Conservation (phyloP, 2,329 filamentous ascomycete genomes). For the Sclerotinia glacialis region DNA sequence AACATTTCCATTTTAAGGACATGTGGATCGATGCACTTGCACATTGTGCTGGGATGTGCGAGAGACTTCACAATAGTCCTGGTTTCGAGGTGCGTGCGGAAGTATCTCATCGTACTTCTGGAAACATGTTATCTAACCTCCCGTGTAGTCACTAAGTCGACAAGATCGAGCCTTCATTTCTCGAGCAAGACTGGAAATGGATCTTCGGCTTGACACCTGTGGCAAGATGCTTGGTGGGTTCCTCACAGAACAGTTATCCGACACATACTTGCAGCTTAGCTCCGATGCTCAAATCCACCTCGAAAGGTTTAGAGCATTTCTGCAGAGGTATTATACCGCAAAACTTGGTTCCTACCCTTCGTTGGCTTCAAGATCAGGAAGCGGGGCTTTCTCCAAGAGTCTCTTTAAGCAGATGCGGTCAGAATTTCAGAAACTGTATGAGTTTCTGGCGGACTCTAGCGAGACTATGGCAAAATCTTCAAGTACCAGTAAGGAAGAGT, state of each 20-base stretch:
- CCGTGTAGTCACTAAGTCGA: slow-evolving; percentile 47
- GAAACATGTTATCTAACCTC: slow-evolving; percentile 20
- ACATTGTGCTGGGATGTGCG: slow-evolving; percentile 76
- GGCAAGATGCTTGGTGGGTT: slow-evolving; percentile 62
- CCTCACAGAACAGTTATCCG: slow-evolving; percentile 67
- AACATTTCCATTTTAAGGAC: slow-evolving; percentile 60
- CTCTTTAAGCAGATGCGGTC: slow-evolving; percentile 60
- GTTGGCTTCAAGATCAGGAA: slow-evolving; percentile 44
- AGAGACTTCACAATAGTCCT: slow-evolving; percentile 52
- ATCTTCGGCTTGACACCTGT: slow-evolving; percentile 57
- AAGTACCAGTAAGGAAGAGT: slow-evolving; percentile 58
- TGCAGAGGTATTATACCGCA: slow-evolving; percentile 63
- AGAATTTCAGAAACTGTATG: slow-evolving; percentile 70
- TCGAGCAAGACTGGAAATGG: slow-evolving; percentile 61
- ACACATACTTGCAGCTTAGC: slow-evolving; percentile 62
- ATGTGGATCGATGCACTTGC: slow-evolving; percentile 71
- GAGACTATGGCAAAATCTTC: slow-evolving; percentile 45
- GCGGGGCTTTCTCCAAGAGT: slow-evolving; percentile 53
- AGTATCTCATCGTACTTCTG: background rate
- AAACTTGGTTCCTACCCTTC: slow-evolving; percentile 69
- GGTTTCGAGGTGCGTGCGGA: slow-evolving; percentile 58
- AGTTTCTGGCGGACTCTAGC: slow-evolving; percentile 65
- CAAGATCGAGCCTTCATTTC: slow-evolving; percentile 64
- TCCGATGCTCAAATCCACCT: slow-evolving; percentile 62
- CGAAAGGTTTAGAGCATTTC: slow-evolving; percentile 67